Evolutionary conservation across 768 basidiomycete genomes (phyloP).

Genomic region (Boletales sp.): DNA sequence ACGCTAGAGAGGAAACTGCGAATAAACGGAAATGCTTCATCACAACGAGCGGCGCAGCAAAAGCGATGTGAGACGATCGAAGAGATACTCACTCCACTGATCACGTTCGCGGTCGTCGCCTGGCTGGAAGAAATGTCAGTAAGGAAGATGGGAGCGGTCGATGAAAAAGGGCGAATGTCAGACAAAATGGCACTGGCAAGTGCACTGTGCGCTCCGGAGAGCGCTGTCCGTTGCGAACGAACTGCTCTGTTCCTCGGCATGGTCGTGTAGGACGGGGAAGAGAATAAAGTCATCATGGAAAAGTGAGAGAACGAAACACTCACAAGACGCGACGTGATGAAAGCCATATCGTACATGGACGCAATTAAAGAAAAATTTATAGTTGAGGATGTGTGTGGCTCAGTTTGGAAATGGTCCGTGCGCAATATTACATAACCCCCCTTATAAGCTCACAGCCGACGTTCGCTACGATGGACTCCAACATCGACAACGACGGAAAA

Average conservation of each 20-base stretch:
- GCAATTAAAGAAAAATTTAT: slow-evolving; percentile 23
- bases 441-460: slow-evolving; percentile 10
- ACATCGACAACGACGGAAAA: slow-evolving; percentile 21
- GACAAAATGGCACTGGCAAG: slow-evolving; percentile 90
- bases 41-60: slow-evolving; percentile 29
- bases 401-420: slow-evolving; percentile 32
- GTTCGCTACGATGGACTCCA: not conserved
- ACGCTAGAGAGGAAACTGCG: slow-evolving; percentile 84
- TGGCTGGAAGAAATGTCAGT: slow-evolving; percentile 15
- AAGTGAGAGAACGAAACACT: slow-evolving; percentile 1
- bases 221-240: slow-evolving; percentile 74
- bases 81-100: slow-evolving; percentile 22
- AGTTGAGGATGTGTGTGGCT: slow-evolving; percentile 19
- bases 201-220: slow-evolving; percentile 62
- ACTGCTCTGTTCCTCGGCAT: slow-evolving; percentile 80
- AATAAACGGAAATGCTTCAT: slow-evolving; percentile 69
- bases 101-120: not conserved
- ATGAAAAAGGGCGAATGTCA: slow-evolving; percentile 38
- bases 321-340: slow-evolving; percentile 6
- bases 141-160: not conserved
- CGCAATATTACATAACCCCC: slow-evolving; percentile 22
- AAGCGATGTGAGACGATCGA: slow-evolving; percentile 2
- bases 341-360: too few species aligned
- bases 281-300: slow-evolving; percentile 71
- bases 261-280: slow-evolving; percentile 91